Conservation (phyloP, 139 green algal genomes). For the Chlamydomonas incerta region DNA sequence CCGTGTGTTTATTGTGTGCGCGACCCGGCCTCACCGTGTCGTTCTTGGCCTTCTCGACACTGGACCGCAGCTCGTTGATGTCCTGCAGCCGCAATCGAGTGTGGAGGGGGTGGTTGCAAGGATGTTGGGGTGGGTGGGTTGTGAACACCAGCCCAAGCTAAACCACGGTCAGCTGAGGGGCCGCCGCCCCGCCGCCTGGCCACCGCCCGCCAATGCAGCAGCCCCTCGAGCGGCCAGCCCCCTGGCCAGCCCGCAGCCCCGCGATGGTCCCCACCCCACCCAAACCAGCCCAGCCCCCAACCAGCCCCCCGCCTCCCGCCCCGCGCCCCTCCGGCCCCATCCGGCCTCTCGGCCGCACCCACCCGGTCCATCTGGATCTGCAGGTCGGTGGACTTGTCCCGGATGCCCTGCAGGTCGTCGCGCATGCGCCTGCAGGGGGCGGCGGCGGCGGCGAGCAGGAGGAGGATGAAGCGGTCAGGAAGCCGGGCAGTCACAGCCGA, state of each 20-base stretch:
- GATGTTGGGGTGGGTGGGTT: no score
- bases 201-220: no score
- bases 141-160: no score
- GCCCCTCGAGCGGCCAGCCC: no score
- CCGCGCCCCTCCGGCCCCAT: not conserved
- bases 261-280: no score
- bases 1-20: no score
- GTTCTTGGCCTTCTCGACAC: constrained; percentile 92
- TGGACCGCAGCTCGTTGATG: constrained; percentile 85
- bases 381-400: constrained; percentile 89
- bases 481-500: no score
- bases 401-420: constrained; percentile 86
- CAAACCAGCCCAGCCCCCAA: not conserved
- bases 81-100: constrained; percentile 71
- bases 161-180: no score
- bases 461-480: not conserved
- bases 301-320: no score
- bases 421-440: constrained; percentile 77
- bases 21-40: constrained; percentile 78
- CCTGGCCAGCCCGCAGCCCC: no score
- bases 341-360: not conserved
- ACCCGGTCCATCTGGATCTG: constrained; percentile 84
- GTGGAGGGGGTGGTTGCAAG: no score
- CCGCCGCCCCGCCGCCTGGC: no score
- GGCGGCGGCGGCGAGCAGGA: not conserved